Base-by-base conservation (phyloP, 768 basidiomycete species). In the Gloeopeniophorella convolvens region DNA sequence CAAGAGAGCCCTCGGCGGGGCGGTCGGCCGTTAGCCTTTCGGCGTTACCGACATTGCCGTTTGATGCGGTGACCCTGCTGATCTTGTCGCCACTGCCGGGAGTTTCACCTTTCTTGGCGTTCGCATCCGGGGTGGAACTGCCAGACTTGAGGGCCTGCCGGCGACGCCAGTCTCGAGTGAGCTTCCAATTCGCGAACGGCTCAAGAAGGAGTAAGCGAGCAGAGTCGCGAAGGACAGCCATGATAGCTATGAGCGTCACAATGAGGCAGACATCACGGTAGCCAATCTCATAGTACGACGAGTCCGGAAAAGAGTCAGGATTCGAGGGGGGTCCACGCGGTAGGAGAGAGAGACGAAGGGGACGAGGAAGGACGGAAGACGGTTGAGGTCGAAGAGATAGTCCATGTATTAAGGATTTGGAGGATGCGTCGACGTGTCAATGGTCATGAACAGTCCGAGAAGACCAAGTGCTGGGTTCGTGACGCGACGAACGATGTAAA, bases 191-290 rank as follows among this genome's bases (percentile, higher is more conserved):
- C 15, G 89, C 93, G 48, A 96, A 79, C 9, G 93, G 90, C 62
- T 85, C 83, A 54, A 91, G 79, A 28, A 93, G 58, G 57, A 71
- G 74, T 18, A 93, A 66, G 60, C 96, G 82, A 33, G 81, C 66
- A 27, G 79, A 68, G 70, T 95, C 94, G 54, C 96, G 81, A 23
- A 91, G 66, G 45, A 92, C 59, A n/a, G 90, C 90, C 80, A 96
- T 92, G 58, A 84, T 70, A 12, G 85, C 78, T 50, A 96, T 89
- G 66, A 79, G 86, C n/a, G 83, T 77, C 48, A 92, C 67, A 50
- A 93, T 74, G 60, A 95, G 63, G 62, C 82, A 91, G n/a, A 76
- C 66, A 65, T 99, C 96, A 51, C 78, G 73, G 24, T 70, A 69
- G n/a, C 91, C 91, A 20, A 78, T 81, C 42, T 62, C 71, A 64